phyloP scores from a whole-genome alignment of 139 green algal species.

The Micractinium sp. region DNA sequence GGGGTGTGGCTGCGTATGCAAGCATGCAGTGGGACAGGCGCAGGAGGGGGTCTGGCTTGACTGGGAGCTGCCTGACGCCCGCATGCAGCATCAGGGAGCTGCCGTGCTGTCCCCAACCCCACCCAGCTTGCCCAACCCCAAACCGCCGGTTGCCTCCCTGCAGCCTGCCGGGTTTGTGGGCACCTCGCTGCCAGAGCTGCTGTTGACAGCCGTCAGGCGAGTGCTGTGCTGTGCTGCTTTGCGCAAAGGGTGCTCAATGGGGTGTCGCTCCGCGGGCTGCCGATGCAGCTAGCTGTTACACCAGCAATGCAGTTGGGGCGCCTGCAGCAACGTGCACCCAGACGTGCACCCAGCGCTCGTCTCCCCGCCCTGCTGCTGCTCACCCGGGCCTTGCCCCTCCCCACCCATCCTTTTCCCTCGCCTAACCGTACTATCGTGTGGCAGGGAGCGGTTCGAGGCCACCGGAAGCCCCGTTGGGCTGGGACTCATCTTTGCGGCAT shows the following conservation, averaged over 20 bases:
- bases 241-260: too few relatives aligned
- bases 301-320: neutral
- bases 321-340: neutral
- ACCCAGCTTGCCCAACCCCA: neutral
- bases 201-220: slow-evolving; percentile 42
- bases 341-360: neutral
- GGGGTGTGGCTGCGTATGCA: too few relatives aligned
- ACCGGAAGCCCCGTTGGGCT: slow-evolving; percentile 34
- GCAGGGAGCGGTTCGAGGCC: slow-evolving; percentile 38
- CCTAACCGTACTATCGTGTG: neutral
- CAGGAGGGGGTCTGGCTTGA: too few relatives aligned
- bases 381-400: too few relatives aligned
- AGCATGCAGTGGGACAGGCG: too few relatives aligned
- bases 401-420: neutral
- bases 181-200: slow-evolving; percentile 38
- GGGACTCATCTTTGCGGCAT: slow-evolving; percentile 39
- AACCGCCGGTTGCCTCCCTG: too few relatives aligned
- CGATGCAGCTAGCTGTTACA: neutral
- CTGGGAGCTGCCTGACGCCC: too few relatives aligned
- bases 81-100: too few relatives aligned
- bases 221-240: neutral
- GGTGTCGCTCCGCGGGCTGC: too few relatives aligned
- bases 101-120: neutral
- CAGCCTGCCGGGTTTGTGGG: slow-evolving; percentile 57
- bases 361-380: neutral